phyloP scores from a whole-genome alignment of 1,284 basidiomycete genomes.

The Puccinia brachypodii region DNA sequence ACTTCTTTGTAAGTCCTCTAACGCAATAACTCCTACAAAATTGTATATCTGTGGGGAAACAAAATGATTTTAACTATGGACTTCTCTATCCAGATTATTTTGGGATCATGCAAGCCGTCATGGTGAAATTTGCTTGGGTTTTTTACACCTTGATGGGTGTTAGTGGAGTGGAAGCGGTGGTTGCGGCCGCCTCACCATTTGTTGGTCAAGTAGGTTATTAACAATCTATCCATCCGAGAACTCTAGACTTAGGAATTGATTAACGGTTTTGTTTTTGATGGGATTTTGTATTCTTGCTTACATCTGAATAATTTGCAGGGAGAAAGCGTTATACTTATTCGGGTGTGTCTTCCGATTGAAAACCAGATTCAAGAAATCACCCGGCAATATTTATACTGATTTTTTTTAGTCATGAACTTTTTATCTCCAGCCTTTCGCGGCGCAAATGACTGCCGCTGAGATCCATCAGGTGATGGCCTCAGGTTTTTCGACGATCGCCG shows the following conservation, averaged over 20 bases:
- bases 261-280: background rate
- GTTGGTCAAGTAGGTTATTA: conserved; percentile 66
- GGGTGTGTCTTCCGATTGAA: conserved; percentile 8
- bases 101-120: conserved; percentile 84
- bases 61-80: background rate
- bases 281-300: background rate
- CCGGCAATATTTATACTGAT: background rate
- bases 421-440: conserved; percentile 70
- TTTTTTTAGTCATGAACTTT: background rate
- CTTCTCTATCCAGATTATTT: conserved; percentile 57
- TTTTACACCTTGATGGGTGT: conserved; percentile 70
- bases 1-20: conserved; percentile 61
- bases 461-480: conserved; percentile 86
- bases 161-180: conserved; percentile 80
- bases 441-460: conserved; percentile 83
- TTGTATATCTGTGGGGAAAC: no score
- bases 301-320: conserved; percentile 60
- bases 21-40: no score
- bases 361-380: background rate
- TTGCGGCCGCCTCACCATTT: conserved; percentile 86
- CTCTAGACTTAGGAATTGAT: background rate
- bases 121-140: conserved; percentile 82
- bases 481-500: conserved; percentile 87
- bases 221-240: background rate
- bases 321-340: conserved; percentile 74